These are phyloP conservation scores for Russula sp. DNA, from an alignment of 768 basidiomycete species.

Conservation along the genomic window DNA sequence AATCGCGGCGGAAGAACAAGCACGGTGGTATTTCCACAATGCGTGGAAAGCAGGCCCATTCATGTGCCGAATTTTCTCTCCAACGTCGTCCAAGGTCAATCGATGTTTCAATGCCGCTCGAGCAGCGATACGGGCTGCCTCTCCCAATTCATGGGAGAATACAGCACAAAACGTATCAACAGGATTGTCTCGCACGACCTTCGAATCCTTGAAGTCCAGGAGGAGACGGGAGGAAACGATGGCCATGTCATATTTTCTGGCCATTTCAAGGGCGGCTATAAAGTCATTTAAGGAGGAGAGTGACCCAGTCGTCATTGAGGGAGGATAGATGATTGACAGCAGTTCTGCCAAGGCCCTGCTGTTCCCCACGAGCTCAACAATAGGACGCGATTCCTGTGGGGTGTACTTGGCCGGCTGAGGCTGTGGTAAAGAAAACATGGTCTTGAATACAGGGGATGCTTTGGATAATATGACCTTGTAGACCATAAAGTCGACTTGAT, in stretches of 20 bases:
- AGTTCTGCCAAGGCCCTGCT: not conserved
- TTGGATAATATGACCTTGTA: not conserved
- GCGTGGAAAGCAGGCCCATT: not conserved
- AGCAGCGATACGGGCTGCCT: not conserved
- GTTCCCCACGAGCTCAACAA: not conserved
- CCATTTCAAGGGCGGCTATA: not conserved
- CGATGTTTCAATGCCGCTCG: not conserved
- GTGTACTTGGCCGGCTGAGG: not conserved
- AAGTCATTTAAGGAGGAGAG: not conserved
- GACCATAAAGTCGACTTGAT: not conserved
- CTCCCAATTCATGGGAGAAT: not conserved
- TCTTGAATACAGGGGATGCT: not conserved
- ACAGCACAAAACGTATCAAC: not conserved
- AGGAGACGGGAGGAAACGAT: not conserved
- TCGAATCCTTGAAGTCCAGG: not conserved
- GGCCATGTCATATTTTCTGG: not conserved
- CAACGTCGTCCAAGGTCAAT: not conserved
- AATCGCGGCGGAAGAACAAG: not conserved
- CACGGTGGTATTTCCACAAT: slow-evolving; percentile 1
- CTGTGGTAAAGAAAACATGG: no score
- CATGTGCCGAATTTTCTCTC: not conserved
- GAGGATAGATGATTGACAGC: not conserved
- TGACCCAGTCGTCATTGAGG: no score
- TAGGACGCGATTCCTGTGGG: not conserved
- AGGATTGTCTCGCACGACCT: not conserved